Base-by-base conservation (phyloP, 768 basidiomycete genomes). In the Cystobasidium ongulense region DNA sequence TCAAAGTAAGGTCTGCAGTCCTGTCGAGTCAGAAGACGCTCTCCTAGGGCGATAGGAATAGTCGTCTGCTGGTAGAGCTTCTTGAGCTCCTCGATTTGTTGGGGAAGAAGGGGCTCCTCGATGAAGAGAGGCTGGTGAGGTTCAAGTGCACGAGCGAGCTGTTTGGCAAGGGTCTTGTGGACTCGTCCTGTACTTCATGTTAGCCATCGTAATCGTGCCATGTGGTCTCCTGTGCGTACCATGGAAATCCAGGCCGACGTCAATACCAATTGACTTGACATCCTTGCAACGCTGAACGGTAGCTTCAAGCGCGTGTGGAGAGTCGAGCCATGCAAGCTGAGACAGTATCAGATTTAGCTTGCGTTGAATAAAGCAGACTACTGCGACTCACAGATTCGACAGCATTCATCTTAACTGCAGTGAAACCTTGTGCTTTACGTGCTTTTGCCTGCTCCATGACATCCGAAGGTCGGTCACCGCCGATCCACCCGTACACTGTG, bases 351-450 rank as follows among this genome's bases (percentile, higher is more conserved):
- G 38, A 25, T 62, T n/a, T 18, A 10, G 52, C 7, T 3, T 33
- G 38, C 54, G n/a, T 11, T 38, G 3, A 59, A 2, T 35, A 18
- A 41, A 15, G 33, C 1, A 7, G 63, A 39, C 5, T 38, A 38
- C 11, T 59, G n/a, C n/a, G n/a, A 54, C 68, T 36, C 38, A 71
- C 68, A 15, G 68, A 77, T 68, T 80, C 80, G 38, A 77, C 77
- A 1, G 84, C 88, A 78, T 89, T 89, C 88, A 88, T 89, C 82
- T 89, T 89, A 33, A 89, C 87, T 0, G 86, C 86, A 0, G 85
- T 86, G 80, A 89, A 89, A 1, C 88, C 87, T 78, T 89, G 86
- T 13, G 81, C 82, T 75, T 86, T 87, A 3, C 88, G 83, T 25
- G 80, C 80, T 63, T 82, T 80, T 0, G 88, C 88, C 71, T 84